These are phyloP conservation scores for Daedalea quercina DNA, from an alignment of 768 basidiomycete species.

Conservation along the genomic window DNA sequence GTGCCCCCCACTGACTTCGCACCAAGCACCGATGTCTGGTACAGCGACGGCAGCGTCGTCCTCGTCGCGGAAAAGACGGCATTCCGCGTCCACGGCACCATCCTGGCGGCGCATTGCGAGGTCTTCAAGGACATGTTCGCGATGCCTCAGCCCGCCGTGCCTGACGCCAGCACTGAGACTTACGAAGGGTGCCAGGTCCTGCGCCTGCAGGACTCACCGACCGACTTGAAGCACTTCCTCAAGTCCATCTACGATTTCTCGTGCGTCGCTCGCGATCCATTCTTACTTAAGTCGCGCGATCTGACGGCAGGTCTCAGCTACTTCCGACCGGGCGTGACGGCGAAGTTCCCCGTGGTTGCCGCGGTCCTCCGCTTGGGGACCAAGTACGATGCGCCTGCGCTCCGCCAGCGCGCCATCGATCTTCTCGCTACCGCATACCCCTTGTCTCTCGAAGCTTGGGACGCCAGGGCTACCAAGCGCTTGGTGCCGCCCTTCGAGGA, in stretches of 20 bases:
- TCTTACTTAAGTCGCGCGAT: not conserved
- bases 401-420: conserved; percentile 13
- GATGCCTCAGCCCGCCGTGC: conserved; percentile 12
- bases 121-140: conserved; percentile 17
- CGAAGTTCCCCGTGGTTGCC: conserved; percentile 8
- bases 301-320: conserved; percentile 2
- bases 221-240: conserved; percentile 8
- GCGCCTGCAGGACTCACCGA: conserved; percentile 6
- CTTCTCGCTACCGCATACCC: conserved; percentile 14
- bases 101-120: conserved; percentile 11
- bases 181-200: conserved; percentile 9
- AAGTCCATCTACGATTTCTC: conserved; percentile 5
- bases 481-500: conserved; percentile 2
- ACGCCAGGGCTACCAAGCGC: not conserved
- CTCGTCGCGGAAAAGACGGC: conserved; percentile 15
- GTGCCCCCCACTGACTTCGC: conserved; percentile 1
- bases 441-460: conserved; percentile 2
- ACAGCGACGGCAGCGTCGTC: conserved; percentile 21
- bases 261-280: not conserved
- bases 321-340: not conserved
- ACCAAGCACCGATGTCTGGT: conserved; percentile 16
- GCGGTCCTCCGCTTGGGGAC: conserved; percentile 15
- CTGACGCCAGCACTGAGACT: not conserved
- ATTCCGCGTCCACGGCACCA: conserved; percentile 18
- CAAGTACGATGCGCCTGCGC: conserved; percentile 12